A percentile compares a stretch with the other conserved stretches of the same genome.
These are phyloP conservation scores for Babesia microti DNA, from an alignment of 169 alveolate genomes.

Conservation along the genomic window DNA sequence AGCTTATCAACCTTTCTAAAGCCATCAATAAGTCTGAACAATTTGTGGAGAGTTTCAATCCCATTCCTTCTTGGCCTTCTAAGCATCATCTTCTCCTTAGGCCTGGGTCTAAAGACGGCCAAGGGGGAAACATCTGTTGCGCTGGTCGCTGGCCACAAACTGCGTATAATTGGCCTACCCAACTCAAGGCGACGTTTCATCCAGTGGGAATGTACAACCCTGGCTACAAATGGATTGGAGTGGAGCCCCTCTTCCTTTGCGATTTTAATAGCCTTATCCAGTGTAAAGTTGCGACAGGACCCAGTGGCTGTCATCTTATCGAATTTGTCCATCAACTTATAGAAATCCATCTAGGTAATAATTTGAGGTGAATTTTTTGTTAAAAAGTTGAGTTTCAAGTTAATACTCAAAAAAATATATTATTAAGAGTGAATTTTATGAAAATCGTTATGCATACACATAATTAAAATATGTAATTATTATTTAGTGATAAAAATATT, in stretches of 20 bases:
- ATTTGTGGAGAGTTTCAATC: constrained; percentile 51
- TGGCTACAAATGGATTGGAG: constrained; percentile 9
- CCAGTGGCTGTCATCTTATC: constrained; percentile 54
- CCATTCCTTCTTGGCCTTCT: constrained; percentile 68
- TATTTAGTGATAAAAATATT: too few relatives aligned
- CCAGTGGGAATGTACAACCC: constrained; percentile 57
- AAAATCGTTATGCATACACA: too few relatives aligned
- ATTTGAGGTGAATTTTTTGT: too few relatives aligned
- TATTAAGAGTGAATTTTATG: too few relatives aligned
- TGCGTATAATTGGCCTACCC: constrained; percentile 68
- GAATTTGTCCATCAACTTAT: constrained; percentile 51
- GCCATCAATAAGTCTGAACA: constrained; percentile 65
- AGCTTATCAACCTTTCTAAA: constrained; percentile 59
- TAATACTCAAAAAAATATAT: too few relatives aligned
- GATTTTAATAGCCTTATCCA: too few relatives aligned
- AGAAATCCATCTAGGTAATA: constrained; percentile 36
- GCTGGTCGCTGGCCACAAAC: constrained; percentile 66
- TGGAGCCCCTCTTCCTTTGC: too few relatives aligned
- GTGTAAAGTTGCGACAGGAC: too few relatives aligned
- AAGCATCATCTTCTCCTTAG: constrained; percentile 70
- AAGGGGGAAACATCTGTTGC: constrained; percentile 68
- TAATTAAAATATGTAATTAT: too few relatives aligned
- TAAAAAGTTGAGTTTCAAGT: too few relatives aligned
- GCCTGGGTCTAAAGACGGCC: constrained; percentile 69
- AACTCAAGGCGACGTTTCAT: constrained; percentile 49